These are phyloP conservation scores for Phlyctochytrium arcticum DNA, from an alignment of 192 early-diverging fungal genomes.

Conservation along the genomic window DNA sequence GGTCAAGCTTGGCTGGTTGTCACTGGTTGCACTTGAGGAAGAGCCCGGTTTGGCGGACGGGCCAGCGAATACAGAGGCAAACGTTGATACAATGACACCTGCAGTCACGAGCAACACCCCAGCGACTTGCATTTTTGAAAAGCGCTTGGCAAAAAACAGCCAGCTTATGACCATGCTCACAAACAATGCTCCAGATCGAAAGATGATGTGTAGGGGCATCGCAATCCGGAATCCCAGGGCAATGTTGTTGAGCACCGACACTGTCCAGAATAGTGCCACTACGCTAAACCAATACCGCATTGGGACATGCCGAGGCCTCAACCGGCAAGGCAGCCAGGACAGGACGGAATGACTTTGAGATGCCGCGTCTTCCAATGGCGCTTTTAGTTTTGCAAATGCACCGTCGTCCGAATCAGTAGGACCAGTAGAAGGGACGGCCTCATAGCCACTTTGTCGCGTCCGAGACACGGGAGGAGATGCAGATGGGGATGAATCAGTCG, in stretches of 20 bases:
- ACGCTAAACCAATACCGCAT: conserved; percentile 67
- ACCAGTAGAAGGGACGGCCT: no score
- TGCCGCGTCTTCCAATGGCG: no score
- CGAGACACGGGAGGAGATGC: background rate
- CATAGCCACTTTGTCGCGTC: no score
- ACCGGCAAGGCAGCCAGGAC: background rate
- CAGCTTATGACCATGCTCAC: conserved; percentile 67
- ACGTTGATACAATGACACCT: conserved; percentile 70
- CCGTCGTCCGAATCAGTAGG: no score
- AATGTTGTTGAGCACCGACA: conserved; percentile 79
- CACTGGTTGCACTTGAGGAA: background rate
- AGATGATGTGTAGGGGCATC: conserved; percentile 89
- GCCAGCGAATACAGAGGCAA: no score
- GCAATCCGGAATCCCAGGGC: conserved; percentile 76
- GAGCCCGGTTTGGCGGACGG: background rate
- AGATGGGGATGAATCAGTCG: no score
- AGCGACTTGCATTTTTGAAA: conserved; percentile 40
- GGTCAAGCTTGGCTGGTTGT: background rate
- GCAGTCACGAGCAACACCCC: conserved; percentile 73
- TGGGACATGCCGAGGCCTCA: conserved; percentile 55
- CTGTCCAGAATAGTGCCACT: conserved; percentile 73
- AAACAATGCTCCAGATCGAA: conserved; percentile 77
- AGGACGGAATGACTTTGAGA: no score
- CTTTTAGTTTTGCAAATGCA: no score
- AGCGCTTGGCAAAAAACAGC: conserved; percentile 59